Evolutionary conservation across 768 basidiomycete genomes (phyloP).

Genomic region (Daedalea quercina): DNA sequence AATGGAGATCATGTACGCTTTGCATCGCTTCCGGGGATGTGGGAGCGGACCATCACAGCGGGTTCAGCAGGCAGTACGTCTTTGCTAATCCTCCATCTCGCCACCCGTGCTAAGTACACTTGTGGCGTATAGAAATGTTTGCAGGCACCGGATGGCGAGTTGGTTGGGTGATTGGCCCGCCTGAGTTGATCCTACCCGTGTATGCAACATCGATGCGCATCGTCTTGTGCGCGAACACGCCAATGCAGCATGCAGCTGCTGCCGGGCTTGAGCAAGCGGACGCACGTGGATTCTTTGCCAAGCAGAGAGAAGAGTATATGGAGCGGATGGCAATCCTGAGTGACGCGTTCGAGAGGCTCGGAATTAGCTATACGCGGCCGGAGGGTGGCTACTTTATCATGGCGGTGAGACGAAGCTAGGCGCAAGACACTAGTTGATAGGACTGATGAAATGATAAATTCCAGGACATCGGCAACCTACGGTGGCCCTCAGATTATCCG

Average conservation of each 20-base stretch:
- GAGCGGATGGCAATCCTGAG: constrained; percentile 70
- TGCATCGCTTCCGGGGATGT: constrained; percentile 94
- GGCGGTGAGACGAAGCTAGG: constrained; percentile 40
- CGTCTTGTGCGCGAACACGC: constrained; percentile 36
- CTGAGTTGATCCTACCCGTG: constrained; percentile 73
- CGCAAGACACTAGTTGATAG: not conserved
- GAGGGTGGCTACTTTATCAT: constrained; percentile 91
- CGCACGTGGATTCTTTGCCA: constrained; percentile 69
- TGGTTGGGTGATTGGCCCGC: constrained; percentile 90
- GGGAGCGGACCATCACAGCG: constrained; percentile 95
- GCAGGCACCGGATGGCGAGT: constrained; percentile 96
- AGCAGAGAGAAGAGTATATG: constrained; percentile 67
- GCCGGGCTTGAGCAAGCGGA: constrained; percentile 74
- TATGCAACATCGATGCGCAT: constrained; percentile 89
- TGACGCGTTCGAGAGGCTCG: constrained; percentile 72
- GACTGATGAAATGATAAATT: not conserved
- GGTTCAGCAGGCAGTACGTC: constrained; percentile 82
- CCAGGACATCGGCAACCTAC: constrained; percentile 68
- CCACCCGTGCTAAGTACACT: not conserved
- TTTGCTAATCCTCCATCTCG: constrained; percentile 16
- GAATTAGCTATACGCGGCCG: constrained; percentile 78
- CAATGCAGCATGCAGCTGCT: constrained; percentile 90
- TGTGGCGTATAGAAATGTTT: constrained; percentile 64
- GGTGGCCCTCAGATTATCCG: constrained; percentile 74
- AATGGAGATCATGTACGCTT: constrained; percentile 89